Evolutionary conservation across 75 land plant genomes (phyloP), one percentile per base, ranked within the genome.

Genomic region (Cryptomeria japonica): DNA sequence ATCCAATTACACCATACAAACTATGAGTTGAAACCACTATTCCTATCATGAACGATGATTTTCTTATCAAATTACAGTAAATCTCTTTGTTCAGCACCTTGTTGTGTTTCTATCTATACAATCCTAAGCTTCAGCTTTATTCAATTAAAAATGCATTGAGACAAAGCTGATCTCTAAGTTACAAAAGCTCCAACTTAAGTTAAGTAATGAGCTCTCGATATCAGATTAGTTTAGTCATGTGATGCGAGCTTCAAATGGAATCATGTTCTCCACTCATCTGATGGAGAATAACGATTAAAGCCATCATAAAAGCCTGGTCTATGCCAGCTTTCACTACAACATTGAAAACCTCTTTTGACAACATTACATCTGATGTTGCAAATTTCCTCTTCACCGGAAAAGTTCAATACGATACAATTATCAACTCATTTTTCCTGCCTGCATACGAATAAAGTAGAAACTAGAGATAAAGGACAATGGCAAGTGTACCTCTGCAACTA

Each of bases 341-440:
- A 53, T 53, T 84, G 39, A 42, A 84, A 15, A 84, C 85, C 34
- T 84, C 58, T 51, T 84, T 84, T 4, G 85, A 84, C 85, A 84
- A 34, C 36, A 84, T 28, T 28, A 84, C 58, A 47, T 84, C 37
- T 13, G 56, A 31, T 13, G 85, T 84, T 9, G 56, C 58, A 1
- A 14, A n/a, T 15, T 84, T 84, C 28, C 58, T 41, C 18, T 53
- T 84, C 36, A 84, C 58, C 85, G 51, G 85, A 84, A 83, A 84
- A n/a, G 9, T 70, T n/a, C 9, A 70, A 70, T 1, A 70, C 16
- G 3, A 56, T 25, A 9, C 32, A 25, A 84, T 19, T 80, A 37
- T 77, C 2, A 77, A 2, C 15, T 34, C 80, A 77, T 13, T 56
- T 77, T 38, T 36, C 19, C 12, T 76, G 1, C 3, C 19, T 25